These are phyloP conservation scores for Zanthoxylum bungeanum DNA, from an alignment of 345 rosid species.

Conservation along the genomic window DNA sequence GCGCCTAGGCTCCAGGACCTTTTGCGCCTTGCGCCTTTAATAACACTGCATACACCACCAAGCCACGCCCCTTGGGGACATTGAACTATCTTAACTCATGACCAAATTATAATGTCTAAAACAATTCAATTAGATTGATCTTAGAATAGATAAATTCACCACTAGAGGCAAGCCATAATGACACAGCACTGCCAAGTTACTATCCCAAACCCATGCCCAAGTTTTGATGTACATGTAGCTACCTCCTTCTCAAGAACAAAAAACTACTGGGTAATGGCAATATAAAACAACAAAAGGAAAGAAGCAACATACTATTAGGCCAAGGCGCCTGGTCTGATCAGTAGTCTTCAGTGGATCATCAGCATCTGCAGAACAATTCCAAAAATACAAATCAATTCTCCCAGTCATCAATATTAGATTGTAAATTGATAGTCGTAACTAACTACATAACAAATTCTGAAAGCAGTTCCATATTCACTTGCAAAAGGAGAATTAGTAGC, in stretches of 20 bases:
- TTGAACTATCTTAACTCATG: background rate
- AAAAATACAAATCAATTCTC: background rate
- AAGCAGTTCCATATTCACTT: background rate
- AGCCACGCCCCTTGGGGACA: no score
- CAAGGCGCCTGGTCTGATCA: constrained; percentile 90
- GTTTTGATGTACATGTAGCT: background rate
- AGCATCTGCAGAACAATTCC: constrained; percentile 48
- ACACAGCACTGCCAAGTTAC: background rate
- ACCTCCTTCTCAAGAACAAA: background rate
- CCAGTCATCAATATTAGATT: background rate
- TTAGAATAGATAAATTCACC: background rate
- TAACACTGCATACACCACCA: no score
- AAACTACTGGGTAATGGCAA: background rate
- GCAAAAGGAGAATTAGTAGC: background rate
- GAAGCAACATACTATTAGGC: constrained; percentile 63
- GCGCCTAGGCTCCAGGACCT: no score
- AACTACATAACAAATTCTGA: constrained; percentile 4
- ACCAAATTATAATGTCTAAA: background rate
- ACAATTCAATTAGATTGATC: background rate
- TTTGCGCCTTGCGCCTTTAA: no score
- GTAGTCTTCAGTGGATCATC: constrained; percentile 97
- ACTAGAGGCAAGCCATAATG: background rate
- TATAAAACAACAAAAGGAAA: background rate
- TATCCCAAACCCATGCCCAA: background rate
- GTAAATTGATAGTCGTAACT: background rate